Conservation (phyloP, 2,329 filamentous ascomycete species). For the Hypoxylon sp. region DNA sequence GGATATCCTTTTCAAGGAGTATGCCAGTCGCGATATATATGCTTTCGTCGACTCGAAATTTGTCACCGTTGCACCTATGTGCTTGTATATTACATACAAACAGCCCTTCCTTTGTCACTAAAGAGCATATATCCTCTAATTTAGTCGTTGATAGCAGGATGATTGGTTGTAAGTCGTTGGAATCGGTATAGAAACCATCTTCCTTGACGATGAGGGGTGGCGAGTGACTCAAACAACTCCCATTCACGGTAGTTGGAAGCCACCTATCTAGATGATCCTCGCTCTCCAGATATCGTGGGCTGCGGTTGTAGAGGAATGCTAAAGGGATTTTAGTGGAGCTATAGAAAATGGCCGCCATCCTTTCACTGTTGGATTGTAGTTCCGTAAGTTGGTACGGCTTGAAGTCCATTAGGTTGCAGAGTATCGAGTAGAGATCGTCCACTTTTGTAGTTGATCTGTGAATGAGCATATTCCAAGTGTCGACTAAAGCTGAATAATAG, state of each 20-base stretch:
- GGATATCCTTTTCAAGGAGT: neutral
- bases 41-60: neutral
- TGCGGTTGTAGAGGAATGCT: neutral
- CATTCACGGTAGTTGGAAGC: neutral
- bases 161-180: neutral
- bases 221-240: neutral
- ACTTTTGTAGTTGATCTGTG: neutral
- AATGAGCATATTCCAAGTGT: neutral
- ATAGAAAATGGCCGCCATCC: neutral
- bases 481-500: neutral
- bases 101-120: neutral
- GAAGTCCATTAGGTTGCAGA: neutral
- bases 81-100: neutral
- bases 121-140: neutral
- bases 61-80: neutral
- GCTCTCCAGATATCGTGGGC: neutral
- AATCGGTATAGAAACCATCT: neutral
- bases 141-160: neutral
- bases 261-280: slow-evolving; percentile 2
- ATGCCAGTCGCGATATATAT: neutral
- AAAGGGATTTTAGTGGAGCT: neutral
- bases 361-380: neutral
- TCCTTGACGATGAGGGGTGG: neutral
- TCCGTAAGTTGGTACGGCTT: neutral
- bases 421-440: neutral